Percentiles rank a stretch among this genome's conserved stretches.
Evolutionary conservation across 2,329 filamentous ascomycete species (phyloP).

Genomic region (Fusarium nurragi): DNA sequence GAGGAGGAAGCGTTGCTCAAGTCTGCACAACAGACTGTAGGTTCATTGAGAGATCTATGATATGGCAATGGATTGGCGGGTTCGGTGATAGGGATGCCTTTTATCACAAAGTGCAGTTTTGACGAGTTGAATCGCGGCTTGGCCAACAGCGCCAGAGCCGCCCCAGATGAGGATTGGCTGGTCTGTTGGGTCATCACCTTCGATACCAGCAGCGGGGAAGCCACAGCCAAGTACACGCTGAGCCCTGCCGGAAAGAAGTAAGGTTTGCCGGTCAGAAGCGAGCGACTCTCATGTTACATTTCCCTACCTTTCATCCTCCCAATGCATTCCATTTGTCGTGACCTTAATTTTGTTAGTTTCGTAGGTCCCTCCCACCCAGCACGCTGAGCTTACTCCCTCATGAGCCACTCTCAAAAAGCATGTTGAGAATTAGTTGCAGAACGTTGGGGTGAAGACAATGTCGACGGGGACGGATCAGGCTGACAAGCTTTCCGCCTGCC

Average conservation of each 20-base stretch:
- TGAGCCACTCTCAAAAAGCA: constrained; percentile 91
- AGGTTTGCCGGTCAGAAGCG: no score
- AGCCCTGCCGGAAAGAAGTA: no score
- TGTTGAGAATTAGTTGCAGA: constrained; percentile 96
- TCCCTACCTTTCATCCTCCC: constrained; percentile 6
- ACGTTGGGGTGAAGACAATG: constrained; percentile 97
- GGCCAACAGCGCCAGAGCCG: background rate
- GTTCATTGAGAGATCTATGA: no score
- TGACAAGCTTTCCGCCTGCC: constrained; percentile 90
- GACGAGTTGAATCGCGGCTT: constrained; percentile 14
- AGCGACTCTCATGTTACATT: constrained; percentile 41
- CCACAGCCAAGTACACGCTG: background rate
- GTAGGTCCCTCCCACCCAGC: constrained; percentile 47
- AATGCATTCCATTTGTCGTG: background rate
- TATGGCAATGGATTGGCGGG: no score
- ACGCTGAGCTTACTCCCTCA: constrained; percentile 48
- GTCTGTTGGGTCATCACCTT: background rate
- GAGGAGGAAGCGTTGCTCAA: no score
- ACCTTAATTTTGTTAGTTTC: constrained; percentile 11
- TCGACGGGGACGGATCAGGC: constrained; percentile 91
- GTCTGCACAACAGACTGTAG: no score
- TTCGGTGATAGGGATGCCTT: no score
- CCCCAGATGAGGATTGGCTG: constrained; percentile 17
- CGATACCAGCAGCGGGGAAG: background rate
- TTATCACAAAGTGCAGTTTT: no score